These are phyloP conservation scores for Emiliania huxleyi DNA, from an alignment of 78 protist species.

Conservation along the genomic window DNA sequence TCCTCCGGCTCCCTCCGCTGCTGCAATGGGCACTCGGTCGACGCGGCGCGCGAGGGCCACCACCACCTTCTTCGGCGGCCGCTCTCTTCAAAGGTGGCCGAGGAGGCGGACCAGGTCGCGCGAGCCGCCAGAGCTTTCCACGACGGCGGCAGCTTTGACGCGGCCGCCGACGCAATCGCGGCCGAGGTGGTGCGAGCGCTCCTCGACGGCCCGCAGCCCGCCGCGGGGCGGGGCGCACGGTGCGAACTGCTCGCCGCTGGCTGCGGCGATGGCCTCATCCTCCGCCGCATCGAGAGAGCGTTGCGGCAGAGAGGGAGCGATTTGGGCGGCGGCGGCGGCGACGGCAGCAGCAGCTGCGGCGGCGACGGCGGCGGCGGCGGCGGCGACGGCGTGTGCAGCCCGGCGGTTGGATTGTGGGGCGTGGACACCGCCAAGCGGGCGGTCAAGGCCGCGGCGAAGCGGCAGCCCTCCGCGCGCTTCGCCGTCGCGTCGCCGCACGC, in stretches of 20 bases:
- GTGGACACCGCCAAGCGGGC: background rate
- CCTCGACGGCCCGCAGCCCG: background rate
- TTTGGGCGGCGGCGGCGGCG: background rate
- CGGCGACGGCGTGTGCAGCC: background rate
- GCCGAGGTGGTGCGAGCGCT: background rate
- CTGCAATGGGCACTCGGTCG: background rate
- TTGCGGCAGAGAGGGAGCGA: background rate
- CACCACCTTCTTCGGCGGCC: background rate
- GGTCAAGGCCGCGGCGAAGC: background rate
- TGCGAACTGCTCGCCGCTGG: background rate
- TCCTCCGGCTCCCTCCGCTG: background rate
- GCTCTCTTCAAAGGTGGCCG: background rate
- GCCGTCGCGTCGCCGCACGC: background rate
- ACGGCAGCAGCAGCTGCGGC: background rate
- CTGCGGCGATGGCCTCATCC: background rate
- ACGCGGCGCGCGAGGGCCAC: background rate
- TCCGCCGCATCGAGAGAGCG: background rate
- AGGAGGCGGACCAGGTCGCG: background rate
- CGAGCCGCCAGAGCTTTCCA: background rate
- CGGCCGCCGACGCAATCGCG: background rate
- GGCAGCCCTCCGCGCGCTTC: background rate
- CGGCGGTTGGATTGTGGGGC: background rate
- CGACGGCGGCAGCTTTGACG: background rate
- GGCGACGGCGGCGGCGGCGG: background rate
- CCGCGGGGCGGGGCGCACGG: background rate